Conservation (phyloP, 768 basidiomycete species). For the Hericium rajendrae region DNA sequence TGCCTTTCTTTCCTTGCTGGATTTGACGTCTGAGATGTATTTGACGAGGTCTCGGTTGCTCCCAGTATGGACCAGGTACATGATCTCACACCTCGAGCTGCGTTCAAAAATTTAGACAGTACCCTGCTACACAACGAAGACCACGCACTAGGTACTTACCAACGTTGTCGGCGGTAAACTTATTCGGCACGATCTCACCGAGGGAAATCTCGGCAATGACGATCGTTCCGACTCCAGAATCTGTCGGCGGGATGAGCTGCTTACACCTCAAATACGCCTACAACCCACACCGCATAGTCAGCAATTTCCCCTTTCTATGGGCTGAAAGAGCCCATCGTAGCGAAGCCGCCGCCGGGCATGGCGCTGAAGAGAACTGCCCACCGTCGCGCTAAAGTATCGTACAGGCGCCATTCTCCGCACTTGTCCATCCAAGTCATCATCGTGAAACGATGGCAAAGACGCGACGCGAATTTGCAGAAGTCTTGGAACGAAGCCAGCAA, state of each 20-base stretch:
- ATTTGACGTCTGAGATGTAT: not conserved
- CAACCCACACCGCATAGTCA: not conserved
- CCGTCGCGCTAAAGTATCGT: no score
- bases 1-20: no score
- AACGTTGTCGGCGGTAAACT: not conserved
- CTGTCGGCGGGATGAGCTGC: not conserved
- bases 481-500: no score
- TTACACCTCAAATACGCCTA: not conserved
- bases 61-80: not conserved
- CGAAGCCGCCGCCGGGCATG: not conserved
- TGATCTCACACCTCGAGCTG: not conserved
- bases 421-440: no score
- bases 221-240: not conserved
- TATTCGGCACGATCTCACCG: not conserved
- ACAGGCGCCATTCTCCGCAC: no score
- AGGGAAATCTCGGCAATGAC: not conserved
- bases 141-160: not conserved
- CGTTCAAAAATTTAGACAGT: not conserved
- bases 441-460: no score
- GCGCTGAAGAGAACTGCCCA: no score
- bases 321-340: not conserved
- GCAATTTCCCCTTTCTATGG: not conserved
- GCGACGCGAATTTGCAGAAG: no score
- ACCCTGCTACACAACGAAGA: not conserved
- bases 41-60: not conserved